Evolutionary conservation across 306 rosid genomes (phyloP).

Genomic region (Quercus suber): DNA sequence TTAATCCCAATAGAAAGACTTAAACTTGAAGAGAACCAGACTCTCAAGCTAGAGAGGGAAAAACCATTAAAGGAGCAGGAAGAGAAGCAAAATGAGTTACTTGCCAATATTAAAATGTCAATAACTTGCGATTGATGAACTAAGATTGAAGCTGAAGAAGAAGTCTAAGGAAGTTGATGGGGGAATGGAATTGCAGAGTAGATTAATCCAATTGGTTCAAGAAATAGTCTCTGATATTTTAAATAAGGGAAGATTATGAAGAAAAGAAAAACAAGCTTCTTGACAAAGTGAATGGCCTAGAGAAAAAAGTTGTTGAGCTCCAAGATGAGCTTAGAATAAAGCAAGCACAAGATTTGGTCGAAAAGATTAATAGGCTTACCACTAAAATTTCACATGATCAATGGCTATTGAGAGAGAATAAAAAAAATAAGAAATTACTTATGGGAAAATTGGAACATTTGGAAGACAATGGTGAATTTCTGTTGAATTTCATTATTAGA

Average conservation of each 20-base stretch:
- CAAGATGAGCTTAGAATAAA: conserved; percentile 30
- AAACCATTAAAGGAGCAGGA: conserved; percentile 19
- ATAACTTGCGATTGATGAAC: conserved; percentile 35
- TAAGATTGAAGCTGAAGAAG: conserved; percentile 30
- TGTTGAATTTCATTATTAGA: too few species aligned
- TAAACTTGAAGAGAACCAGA: conserved; percentile 34
- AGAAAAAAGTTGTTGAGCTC: conserved; percentile 29
- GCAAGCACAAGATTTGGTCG: conserved; percentile 26
- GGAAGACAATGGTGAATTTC: conserved; percentile 32
- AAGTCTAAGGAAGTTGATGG: conserved; percentile 41
- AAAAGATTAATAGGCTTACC: conserved; percentile 22
- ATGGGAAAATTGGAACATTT: conserved; percentile 27
- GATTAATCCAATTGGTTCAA: conserved; percentile 35
- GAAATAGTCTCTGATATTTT: conserved; percentile 34
- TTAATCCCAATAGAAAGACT: too few species aligned
- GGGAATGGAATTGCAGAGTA: conserved; percentile 40
- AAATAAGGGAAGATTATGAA: conserved; percentile 38
- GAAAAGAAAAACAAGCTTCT: conserved; percentile 33
- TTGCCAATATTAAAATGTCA: conserved; percentile 14
- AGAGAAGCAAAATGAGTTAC: conserved; percentile 20
- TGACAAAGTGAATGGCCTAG: conserved; percentile 27
- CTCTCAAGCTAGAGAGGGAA: conserved; percentile 38
- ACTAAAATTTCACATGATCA: conserved; percentile 30
- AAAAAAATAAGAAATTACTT: conserved; percentile 39
- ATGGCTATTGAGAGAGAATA: conserved; percentile 24